A percentile compares a stretch with the other conserved stretches of the same genome.
These are phyloP conservation scores for Bruguiera hainesii DNA, from an alignment of 441 rosid species.

Conservation along the genomic window DNA sequence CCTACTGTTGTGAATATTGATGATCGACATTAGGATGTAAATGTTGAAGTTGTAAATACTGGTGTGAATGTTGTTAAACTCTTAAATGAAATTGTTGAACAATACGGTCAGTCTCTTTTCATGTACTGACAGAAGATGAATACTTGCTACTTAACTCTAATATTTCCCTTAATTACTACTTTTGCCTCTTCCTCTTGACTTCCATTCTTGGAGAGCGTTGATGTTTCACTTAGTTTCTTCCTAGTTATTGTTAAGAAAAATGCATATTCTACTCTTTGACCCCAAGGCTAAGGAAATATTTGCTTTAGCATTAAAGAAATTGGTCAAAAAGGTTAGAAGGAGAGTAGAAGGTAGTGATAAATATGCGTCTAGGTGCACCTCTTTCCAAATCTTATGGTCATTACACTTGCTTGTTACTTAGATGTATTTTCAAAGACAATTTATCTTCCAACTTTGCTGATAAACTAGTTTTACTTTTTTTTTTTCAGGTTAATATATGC, in stretches of 20 bases:
- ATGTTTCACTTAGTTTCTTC: not conserved
- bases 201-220: not conserved
- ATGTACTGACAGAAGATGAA: not conserved
- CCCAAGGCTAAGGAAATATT: not conserved
- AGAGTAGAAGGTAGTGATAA: not conserved
- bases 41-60: no score
- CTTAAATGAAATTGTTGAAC: slow-evolving; percentile 68
- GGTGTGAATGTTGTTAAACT: no score
- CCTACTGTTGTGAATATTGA: no score
- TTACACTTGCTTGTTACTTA: not conserved
- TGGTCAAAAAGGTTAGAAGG: not conserved
- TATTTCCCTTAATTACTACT: not conserved
- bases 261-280: not conserved
- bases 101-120: slow-evolving; percentile 43
- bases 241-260: not conserved
- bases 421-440: not conserved
- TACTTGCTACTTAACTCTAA: no score
- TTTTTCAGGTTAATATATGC: slow-evolving; percentile 6
- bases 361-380: slow-evolving; percentile 1
- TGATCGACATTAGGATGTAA: no score
- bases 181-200: not conserved
- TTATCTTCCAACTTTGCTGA: not conserved
- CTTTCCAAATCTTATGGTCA: no score
- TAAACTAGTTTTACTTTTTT: slow-evolving; percentile 1
- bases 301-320: not conserved